A percentile compares a stretch with the other conserved stretches of the same genome.
These are phyloP conservation scores for Pugionium cornutum DNA, from an alignment of 345 rosid species.

Conservation along the genomic window DNA sequence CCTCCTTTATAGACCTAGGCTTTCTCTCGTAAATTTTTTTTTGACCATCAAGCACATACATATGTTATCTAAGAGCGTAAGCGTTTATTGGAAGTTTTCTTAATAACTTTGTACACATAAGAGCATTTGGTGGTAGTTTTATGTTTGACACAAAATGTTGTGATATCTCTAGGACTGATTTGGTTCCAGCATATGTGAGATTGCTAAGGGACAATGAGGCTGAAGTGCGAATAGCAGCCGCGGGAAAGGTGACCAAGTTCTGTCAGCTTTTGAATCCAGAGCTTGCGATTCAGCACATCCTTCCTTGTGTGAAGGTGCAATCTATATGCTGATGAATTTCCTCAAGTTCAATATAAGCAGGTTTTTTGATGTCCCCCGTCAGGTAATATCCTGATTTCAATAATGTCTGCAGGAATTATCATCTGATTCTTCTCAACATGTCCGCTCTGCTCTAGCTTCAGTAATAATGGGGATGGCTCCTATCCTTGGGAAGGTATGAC, in stretches of 20 bases:
- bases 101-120: neutral
- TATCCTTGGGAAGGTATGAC: slow-evolving; percentile 60
- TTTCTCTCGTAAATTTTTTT: neutral
- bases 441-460: slow-evolving; percentile 95
- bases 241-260: slow-evolving; percentile 97
- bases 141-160: neutral
- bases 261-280: slow-evolving; percentile 85
- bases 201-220: slow-evolving; percentile 98
- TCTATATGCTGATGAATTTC: neutral
- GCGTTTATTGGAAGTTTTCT: neutral
- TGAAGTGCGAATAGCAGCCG: slow-evolving; percentile 98
- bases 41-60: slow-evolving; percentile 4
- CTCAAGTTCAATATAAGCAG: neutral
- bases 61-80: neutral
- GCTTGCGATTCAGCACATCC: slow-evolving; percentile 80
- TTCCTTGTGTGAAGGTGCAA: slow-evolving; percentile 89
- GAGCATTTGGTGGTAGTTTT: neutral
- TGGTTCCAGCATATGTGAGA: slow-evolving; percentile 95
- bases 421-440: slow-evolving; percentile 97
- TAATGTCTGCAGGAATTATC: slow-evolving; percentile 75
- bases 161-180: slow-evolving; percentile 54
- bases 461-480: slow-evolving; percentile 99
- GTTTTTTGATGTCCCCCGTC: neutral
- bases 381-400: slow-evolving; percentile 35
- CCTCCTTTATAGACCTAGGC: slow-evolving; percentile 5